phyloP scores from a whole-genome alignment of 1,284 basidiomycete species.

The Chondrostereum purpureum region DNA sequence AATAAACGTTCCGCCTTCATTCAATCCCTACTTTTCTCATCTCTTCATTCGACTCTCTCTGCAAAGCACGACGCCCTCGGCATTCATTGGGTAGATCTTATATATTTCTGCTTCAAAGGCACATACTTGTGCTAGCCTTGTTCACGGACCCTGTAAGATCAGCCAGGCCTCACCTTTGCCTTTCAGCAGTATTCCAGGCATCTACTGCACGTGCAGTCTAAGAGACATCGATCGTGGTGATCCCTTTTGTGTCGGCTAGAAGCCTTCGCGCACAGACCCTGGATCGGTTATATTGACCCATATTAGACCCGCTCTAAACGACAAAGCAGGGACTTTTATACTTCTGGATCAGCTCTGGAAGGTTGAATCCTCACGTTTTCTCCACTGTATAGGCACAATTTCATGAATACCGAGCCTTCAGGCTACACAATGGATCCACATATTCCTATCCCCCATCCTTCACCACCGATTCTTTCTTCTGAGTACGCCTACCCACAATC shows the following conservation, averaged over 20 bases:
- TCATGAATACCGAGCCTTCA: neutral
- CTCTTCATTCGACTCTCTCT: neutral
- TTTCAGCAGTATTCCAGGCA: neutral
- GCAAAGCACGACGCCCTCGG: neutral
- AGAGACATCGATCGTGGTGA: neutral
- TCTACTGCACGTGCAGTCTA: neutral
- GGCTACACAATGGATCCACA: neutral
- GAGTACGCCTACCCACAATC: conserved; percentile 6
- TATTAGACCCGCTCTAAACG: neutral
- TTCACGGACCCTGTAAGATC: no score
- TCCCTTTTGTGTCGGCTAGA: neutral
- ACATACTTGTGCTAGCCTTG: no score
- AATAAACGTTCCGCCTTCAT: conserved; percentile 2
- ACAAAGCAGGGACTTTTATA: neutral
- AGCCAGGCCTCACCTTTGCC: neutral
- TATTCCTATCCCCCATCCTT: conserved; percentile 14
- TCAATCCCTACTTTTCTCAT: neutral
- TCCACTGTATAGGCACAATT: neutral
- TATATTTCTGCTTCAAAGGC: no score
- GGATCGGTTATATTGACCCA: neutral
- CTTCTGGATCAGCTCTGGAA: no score
- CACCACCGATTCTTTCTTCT: neutral
- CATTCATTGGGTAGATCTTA: no score
- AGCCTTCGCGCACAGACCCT: neutral
- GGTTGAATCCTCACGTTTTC: neutral